These are phyloP conservation scores for Nakazawaea ambrosiae DNA, from an alignment of 805 yeast genomes.

Conservation along the genomic window DNA sequence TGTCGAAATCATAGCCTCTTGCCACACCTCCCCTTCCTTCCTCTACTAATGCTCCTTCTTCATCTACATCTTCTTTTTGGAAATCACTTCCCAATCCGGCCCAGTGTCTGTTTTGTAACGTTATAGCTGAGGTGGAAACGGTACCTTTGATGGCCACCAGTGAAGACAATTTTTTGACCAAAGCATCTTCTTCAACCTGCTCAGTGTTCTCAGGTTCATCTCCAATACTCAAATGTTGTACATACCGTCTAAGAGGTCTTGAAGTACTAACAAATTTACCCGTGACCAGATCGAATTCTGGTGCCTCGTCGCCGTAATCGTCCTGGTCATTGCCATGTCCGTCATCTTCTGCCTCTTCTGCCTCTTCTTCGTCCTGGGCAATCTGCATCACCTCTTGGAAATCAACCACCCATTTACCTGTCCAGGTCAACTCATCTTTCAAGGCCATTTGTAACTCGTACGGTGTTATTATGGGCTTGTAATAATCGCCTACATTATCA, in stretches of 20 bases:
- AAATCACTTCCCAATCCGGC: conserved; percentile 88
- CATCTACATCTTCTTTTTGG: conserved; percentile 31
- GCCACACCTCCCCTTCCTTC: conserved; percentile 87
- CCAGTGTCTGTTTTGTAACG: conserved; percentile 71
- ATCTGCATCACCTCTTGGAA: conserved; percentile 46
- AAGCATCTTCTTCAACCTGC: conserved; percentile 24
- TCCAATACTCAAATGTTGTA: conserved; percentile 59
- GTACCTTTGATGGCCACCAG: conserved; percentile 66
- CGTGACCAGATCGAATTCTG: conserved; percentile 83
- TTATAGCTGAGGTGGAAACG: conserved; percentile 81
- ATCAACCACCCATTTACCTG: conserved; percentile 88
- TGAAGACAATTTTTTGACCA: conserved; percentile 51
- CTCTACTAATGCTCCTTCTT: conserved; percentile 74
- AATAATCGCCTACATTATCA: conserved; percentile 73
- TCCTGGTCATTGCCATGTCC: no score
- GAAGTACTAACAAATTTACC: conserved; percentile 67
- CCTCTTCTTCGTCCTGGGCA: conserved; percentile 25
- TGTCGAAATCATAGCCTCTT: conserved; percentile 62
- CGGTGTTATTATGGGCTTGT: conserved; percentile 89
- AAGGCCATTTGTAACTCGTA: conserved; percentile 83
- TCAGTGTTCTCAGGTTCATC: conserved; percentile 18
- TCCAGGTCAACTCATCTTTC: conserved; percentile 73
- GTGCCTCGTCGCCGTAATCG: conserved; percentile 48
- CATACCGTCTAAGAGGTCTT: conserved; percentile 62
- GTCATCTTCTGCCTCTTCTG: conserved; percentile 13